A percentile compares a stretch with the other conserved stretches of the same genome.
Evolutionary conservation across 768 basidiomycete species (phyloP).

Genomic region (Calocybe indica): DNA sequence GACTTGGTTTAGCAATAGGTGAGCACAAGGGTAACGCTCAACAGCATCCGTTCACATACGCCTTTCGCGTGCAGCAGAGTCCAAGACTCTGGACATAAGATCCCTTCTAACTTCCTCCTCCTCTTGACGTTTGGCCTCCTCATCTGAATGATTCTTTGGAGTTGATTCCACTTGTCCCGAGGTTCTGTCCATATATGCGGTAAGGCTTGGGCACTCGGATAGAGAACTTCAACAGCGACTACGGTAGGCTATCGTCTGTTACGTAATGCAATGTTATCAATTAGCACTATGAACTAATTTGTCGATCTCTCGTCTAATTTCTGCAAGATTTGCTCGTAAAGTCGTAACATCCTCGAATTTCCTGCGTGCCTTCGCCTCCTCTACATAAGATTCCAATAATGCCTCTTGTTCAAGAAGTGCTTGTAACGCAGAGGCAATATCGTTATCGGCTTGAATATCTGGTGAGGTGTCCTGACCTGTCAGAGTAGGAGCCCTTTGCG

Average conservation of each 20-base stretch:
- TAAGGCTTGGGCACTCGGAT: too few relatives aligned
- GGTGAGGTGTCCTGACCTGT: slow-evolving; percentile 11
- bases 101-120: slow-evolving; percentile 77
- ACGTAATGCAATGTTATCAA: too few relatives aligned
- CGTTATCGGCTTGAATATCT: slow-evolving; percentile 59
- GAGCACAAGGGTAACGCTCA: slow-evolving; percentile 3
- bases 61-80: slow-evolving; percentile 74
- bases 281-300: slow-evolving; percentile 39
- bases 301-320: slow-evolving; percentile 83
- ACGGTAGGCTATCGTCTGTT: too few relatives aligned
- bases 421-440: slow-evolving; percentile 69
- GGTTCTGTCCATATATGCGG: too few relatives aligned
- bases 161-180: too few relatives aligned
- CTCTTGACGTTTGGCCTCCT: slow-evolving; percentile 51
- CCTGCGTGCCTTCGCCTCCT: slow-evolving; percentile 82
- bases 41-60: slow-evolving; percentile 35
- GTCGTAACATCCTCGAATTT: slow-evolving; percentile 96
- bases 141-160: slow-evolving; percentile 20
- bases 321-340: slow-evolving; percentile 69
- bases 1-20: slow-evolving; percentile 38
- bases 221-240: too few relatives aligned
- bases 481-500: slow-evolving; percentile 18
- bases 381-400: slow-evolving; percentile 82
- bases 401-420: slow-evolving; percentile 94
- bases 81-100: slow-evolving; percentile 72